Conservation (phyloP, 805 yeast genomes). For the Lipomyces kockii region DNA sequence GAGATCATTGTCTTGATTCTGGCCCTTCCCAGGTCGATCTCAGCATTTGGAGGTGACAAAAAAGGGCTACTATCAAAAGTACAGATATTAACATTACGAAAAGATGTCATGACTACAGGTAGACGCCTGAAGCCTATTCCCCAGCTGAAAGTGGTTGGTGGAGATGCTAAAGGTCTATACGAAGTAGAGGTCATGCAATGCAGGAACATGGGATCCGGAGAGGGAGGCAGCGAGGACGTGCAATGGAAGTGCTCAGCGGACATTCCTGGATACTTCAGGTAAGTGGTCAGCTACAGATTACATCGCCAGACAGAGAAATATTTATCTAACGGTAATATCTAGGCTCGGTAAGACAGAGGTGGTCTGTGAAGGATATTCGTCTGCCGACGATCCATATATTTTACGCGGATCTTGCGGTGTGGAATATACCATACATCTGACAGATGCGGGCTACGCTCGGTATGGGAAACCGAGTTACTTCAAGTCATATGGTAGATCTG, state of each 20-base stretch:
- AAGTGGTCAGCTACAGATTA: neutral
- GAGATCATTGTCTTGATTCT: neutral
- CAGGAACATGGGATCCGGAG: conserved; percentile 32
- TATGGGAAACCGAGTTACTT: conserved; percentile 14
- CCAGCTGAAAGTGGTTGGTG: conserved; percentile 28
- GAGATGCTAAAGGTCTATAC: conserved; percentile 30
- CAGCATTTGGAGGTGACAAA: neutral
- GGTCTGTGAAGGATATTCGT: conserved; percentile 29
- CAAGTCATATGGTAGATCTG: neutral
- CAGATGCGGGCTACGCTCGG: conserved; percentile 22
- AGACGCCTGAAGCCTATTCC: conserved; percentile 23
- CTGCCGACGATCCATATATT: conserved; percentile 30
- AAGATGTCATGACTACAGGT: conserved; percentile 17
- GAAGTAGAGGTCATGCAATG: conserved; percentile 33
- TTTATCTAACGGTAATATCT: neutral
- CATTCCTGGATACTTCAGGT: conserved; percentile 33
- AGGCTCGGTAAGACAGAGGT: conserved; percentile 34
- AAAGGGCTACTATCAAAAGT: conserved; percentile 22
- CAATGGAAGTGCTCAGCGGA: conserved; percentile 36
- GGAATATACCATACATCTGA: conserved; percentile 29
- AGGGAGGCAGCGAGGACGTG: conserved; percentile 33
- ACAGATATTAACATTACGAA: conserved; percentile 19
- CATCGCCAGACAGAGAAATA: neutral
- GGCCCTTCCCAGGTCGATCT: neutral
- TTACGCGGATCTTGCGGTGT: conserved; percentile 33